These are phyloP conservation scores for Stephania cephalantha DNA, from an alignment of 164 flowering plant species.

Conservation along the genomic window DNA sequence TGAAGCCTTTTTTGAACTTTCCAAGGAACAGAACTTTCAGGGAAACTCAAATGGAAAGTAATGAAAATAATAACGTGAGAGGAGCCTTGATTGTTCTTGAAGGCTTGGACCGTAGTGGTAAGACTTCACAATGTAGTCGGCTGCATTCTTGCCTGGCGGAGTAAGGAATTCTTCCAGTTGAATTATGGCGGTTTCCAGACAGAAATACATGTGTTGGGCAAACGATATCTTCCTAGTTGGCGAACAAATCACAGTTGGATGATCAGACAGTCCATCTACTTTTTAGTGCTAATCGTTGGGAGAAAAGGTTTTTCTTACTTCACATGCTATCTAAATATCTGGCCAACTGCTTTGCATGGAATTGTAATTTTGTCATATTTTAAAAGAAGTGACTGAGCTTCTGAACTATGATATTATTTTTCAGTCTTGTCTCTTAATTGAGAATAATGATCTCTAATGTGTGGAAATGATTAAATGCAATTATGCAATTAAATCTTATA, in stretches of 20 bases:
- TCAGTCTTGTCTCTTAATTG: not conserved
- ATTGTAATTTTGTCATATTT: no score
- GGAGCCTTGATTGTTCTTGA: conserved; percentile 77
- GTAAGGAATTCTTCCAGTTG: conserved; percentile 44
- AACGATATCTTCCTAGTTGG: conserved; percentile 73
- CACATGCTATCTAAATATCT: not conserved
- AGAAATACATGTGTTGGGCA: conserved; percentile 61
- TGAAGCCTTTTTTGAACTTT: conserved; percentile 13
- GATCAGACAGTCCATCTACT: conserved; percentile 75
- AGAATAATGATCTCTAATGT: not conserved
- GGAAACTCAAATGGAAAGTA: conserved; percentile 35
- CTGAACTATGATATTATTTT: not conserved
- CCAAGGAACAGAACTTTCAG: conserved; percentile 17
- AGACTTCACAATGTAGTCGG: conserved; percentile 53
- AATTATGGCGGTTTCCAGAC: conserved; percentile 73
- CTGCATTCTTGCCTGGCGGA: conserved; percentile 39
- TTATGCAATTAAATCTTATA: not conserved
- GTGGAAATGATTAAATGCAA: not conserved
- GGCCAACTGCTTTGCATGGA: not conserved
- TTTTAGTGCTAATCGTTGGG: conserved; percentile 87
- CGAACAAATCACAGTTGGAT: conserved; percentile 61
- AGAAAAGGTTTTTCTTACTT: conserved; percentile 45
- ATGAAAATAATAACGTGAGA: conserved; percentile 27
- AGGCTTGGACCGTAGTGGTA: conserved; percentile 86
- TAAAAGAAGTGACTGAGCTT: not conserved